Conservation (phyloP, 768 basidiomycete species). For the Suillus fuscotomentosus region DNA sequence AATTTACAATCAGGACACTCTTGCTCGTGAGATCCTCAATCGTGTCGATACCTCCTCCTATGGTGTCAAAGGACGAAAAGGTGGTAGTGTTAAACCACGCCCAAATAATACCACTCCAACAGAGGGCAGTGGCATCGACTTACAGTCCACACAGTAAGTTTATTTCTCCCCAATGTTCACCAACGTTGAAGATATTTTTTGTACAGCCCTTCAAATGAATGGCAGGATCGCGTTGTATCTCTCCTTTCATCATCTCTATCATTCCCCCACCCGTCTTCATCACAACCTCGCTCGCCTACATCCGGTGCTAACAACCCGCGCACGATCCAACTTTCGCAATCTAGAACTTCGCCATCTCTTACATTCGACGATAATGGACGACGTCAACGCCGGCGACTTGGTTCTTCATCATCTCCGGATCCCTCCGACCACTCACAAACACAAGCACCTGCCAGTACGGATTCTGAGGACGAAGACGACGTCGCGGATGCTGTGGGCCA, state of each 20-base stretch:
- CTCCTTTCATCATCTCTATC: conserved; percentile 21
- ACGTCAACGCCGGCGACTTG: conserved; percentile 52
- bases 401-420: conserved; percentile 21
- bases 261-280: conserved; percentile 4
- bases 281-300: neutral
- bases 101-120: conserved; percentile 21
- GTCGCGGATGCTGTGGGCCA: conserved; percentile 78
- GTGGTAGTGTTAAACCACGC: conserved; percentile 32
- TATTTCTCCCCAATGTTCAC: neutral
- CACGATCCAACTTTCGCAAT: conserved; percentile 3
- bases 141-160: conserved; percentile 65
- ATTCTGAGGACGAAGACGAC: conserved; percentile 40
- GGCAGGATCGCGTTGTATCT: conserved; percentile 67
- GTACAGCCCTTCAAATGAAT: conserved; percentile 73
- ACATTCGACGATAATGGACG: conserved; percentile 33
- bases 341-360: conserved; percentile 14
- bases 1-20: conserved; percentile 53
- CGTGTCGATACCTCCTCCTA: conserved; percentile 83
- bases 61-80: conserved; percentile 68
- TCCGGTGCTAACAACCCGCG: conserved; percentile 11
- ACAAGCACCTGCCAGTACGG: conserved; percentile 27
- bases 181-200: conserved; percentile 9
- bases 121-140: conserved; percentile 30
- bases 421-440: conserved; percentile 11
- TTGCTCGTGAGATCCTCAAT: conserved; percentile 77